These are phyloP conservation scores for Melampsora americana DNA, from an alignment of 1,284 basidiomycete species.

Conservation along the genomic window DNA sequence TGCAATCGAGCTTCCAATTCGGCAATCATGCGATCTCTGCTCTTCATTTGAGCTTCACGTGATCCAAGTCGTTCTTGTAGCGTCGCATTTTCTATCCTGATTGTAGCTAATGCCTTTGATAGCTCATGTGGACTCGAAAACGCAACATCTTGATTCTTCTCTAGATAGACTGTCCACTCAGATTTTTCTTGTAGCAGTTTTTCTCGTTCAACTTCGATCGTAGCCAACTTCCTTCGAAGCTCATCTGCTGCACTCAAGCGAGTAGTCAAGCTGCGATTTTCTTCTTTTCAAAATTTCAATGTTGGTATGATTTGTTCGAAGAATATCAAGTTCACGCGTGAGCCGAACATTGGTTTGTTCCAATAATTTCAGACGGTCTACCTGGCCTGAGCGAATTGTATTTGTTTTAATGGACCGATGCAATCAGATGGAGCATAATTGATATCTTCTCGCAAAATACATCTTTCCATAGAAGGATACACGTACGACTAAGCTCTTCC, in stretches of 20 bases:
- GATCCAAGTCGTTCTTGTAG: conserved; percentile 37
- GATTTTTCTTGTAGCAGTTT: conserved; percentile 25
- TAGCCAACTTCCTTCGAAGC: conserved; percentile 20
- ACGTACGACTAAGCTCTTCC: conserved; percentile 31
- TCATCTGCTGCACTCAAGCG: conserved; percentile 17
- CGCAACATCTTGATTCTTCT: conserved; percentile 11
- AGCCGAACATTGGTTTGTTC: conserved; percentile 28
- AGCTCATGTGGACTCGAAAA: conserved; percentile 29
- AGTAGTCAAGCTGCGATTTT: conserved; percentile 33
- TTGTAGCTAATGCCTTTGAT: conserved; percentile 19
- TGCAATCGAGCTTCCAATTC: conserved; percentile 36
- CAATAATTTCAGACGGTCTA: conserved; percentile 35
- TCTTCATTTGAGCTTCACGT: conserved; percentile 32
- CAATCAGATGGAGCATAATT: too few relatives aligned
- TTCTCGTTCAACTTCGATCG: conserved; percentile 31
- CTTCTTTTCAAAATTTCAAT: conserved; percentile 39
- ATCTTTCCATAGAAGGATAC: background rate
- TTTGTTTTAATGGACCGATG: background rate
- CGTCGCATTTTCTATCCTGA: conserved; percentile 33
- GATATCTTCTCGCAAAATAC: too few relatives aligned
- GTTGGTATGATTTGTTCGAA: conserved; percentile 16
- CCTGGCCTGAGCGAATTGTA: conserved; percentile 7
- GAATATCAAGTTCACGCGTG: conserved; percentile 9
- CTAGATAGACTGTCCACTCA: conserved; percentile 38
- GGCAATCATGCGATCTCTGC: conserved; percentile 32